Base-by-base conservation (phyloP, 306 rosid species). In the Geum urbanum region DNA sequence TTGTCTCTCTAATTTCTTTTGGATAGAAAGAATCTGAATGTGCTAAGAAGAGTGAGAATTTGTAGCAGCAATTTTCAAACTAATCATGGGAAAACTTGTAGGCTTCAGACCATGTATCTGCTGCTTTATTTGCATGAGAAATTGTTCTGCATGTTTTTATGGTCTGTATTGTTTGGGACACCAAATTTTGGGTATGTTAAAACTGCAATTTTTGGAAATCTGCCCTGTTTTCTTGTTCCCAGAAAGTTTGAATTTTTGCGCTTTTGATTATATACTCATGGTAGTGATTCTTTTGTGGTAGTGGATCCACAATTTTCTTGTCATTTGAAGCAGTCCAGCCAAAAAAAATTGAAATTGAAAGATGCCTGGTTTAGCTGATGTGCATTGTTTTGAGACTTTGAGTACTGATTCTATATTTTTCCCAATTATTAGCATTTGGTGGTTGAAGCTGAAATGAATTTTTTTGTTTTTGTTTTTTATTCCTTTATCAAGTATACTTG, bases 401-500 rank as follows among this genome's bases (percentile, higher is more conserved):
- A 2, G 51, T 20, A n/a, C 7, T 46, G 24, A 58, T 59, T 39
- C 58, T 48, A 0, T 39, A 2, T 45, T 63, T 16, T 62, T 37
- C 5, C 46, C 46, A 52, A 43, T 24, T 52, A 43, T 43, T 4
- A 73, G 24, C 15, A 32, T 64, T 2, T 53, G 56, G 22, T 55
- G 41, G 43, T 27, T 40, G 12, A 12, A 52, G 41, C 27, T 40
- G 27, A 48, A 56, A 37, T n/a, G 6, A 27, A 32, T 9, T 46
- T 48, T 49, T n/a, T 0, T 50, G 2, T 7, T 15, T 59, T 60
- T 61, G 9, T 37, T 24, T 37, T 24, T 16, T 9, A 49, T 61
- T 59, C 27, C 44, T 41, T 45, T 74, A 41, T 69, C 41, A 48
- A 13, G 67, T 54, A 22, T 70, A 35, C 59, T 86, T 35, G 62